Evolutionary conservation across 2,329 filamentous ascomycete genomes (phyloP), one percentile per base, ranked within the genome.

Genomic region (Macrophomina tecta): DNA sequence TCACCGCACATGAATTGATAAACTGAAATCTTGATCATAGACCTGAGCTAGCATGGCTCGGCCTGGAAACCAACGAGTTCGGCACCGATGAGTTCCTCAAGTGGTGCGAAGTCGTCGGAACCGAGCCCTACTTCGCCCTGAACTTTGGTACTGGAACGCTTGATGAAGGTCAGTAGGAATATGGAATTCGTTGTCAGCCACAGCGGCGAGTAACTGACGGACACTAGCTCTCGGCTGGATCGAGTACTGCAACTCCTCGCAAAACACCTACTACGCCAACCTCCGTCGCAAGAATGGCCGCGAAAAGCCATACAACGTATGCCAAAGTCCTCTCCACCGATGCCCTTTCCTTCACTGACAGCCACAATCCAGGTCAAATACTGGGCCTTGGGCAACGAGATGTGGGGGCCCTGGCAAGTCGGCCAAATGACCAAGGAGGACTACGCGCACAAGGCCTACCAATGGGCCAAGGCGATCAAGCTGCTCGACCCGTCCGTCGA

Each of bases 31-130:
- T 42, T 30, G 6, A 40, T 12, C 45, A 65, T 73, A 85, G 90
- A 71, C 90, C 89, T 1, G 92, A 95, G 74, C 84, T 95, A 64
- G 92, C 92, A 5, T 95, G 92, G 92, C 82, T 91, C 23, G 90
- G 89, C 40, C 86, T 86, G 1, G 92, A 95, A 81, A 87, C 84
- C 34, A 95, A 95, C 76, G 83, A 90, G 69, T 94, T 95, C 73
- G 92, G 92, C 67, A 95, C 92, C 0, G 91, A 95, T 76, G 92
- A 95, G 81, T 95, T 95, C 79, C 87, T 95, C 85, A 85, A 89
- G 71, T 94, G 91, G 91, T 92, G 91, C 69, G 84, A 89, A 70
- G 82, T 86, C 9, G 86, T 93, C 7, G 87, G 87, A 30, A 90
- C 91, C 0, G 90, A 94, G 81, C 92, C 92, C 4, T 95, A 93